Conservation (phyloP, 345 rosid species). For the Salix purpurea region DNA sequence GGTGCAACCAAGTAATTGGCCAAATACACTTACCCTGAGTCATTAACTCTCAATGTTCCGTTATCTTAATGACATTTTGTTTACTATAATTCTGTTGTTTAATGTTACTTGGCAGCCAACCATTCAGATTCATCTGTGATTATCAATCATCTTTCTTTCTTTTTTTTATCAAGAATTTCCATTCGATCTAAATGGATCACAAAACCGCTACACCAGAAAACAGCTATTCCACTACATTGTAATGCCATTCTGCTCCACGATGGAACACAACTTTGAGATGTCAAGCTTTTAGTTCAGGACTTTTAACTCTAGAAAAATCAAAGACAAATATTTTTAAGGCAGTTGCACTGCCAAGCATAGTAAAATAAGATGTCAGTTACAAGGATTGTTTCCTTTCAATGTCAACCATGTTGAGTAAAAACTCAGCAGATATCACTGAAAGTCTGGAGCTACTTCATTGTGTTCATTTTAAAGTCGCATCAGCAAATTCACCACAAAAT, state of each 20-base stretch:
- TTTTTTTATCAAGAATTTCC: neutral
- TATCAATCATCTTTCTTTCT: neutral
- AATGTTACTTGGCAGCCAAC: neutral
- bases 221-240: neutral
- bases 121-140: neutral
- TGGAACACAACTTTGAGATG: neutral
- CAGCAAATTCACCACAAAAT: neutral
- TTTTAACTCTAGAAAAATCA: neutral
- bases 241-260: neutral
- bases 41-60: too few relatives aligned
- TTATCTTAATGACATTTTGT: neutral
- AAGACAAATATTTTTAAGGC: neutral
- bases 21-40: neutral
- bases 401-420: neutral
- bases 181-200: neutral
- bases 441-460: neutral
- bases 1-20: neutral
- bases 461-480: neutral
- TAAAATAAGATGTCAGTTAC: neutral
- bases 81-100: neutral
- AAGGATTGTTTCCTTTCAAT: neutral
- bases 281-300: neutral
- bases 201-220: neutral
- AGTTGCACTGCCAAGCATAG: neutral
- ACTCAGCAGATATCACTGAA: neutral